Evolutionary conservation across 2,329 filamentous ascomycete species (phyloP), one percentile per base, ranked within the genome.

Genomic region (Hyphodiscus sp.): DNA sequence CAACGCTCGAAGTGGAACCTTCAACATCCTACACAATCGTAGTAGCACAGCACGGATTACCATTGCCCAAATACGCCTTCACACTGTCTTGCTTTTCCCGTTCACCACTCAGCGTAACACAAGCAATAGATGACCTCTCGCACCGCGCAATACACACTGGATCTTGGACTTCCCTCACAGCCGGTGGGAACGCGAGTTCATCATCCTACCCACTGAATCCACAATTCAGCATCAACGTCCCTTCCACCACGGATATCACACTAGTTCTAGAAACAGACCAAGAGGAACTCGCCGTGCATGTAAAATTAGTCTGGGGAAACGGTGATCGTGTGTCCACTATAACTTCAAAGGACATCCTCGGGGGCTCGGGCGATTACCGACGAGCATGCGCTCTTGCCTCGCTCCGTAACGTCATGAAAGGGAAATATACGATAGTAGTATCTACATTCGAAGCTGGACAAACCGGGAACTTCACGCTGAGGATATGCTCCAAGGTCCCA

Each of bases 361-460:
- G 81, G 20, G 86, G 89, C 52, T 95, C 89, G 33, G 89, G 89
- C n/a, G 90, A 96, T 61, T 96, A 99, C 70, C 84, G 88, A 47
- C 83, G 86, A 26, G 87, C 87, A 26, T 89, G 87, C 66, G 87
- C 88, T 3, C 75, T 91, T 30, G 84, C 86, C 2, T 81, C 88
- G 57, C 72, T 80, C 7, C 61, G 69, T 64, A 65, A 58, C 73
- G 19, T 96, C 18, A 82, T 84, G 41, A 73, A 81, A 0, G 92
- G 92, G 0, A 77, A 77, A 0, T 99, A 97, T 69, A 96, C 89
- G 0, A 78, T 96, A 52, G 86, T 96, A 7, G 92, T 87, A 67
- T 96, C 90, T 2, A 95, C 92, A 0, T 97, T 95, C 68, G 90
- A 95, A 58, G 79, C 86, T 0, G 86, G 86, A 9, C 89, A 95